These are phyloP conservation scores for Vitis rotundifolia DNA, from an alignment of 164 flowering plant genomes.

Conservation along the genomic window DNA sequence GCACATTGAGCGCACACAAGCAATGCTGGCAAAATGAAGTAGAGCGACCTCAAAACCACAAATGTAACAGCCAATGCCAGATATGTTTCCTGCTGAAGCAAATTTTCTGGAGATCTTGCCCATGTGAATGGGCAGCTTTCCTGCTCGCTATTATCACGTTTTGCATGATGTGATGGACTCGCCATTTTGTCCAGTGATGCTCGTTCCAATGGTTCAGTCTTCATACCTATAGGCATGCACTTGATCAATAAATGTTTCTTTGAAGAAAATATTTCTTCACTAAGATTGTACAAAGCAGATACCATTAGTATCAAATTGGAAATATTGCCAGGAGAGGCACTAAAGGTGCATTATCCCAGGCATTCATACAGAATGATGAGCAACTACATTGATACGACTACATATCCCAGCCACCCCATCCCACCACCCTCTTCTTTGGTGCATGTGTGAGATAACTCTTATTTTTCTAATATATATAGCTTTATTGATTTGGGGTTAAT, in stretches of 20 bases:
- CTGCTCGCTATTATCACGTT: constrained; percentile 34
- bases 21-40: constrained; percentile 51
- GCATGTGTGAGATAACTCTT: no score
- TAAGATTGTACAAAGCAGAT: not conserved
- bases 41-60: constrained; percentile 67
- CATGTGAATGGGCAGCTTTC: constrained; percentile 88
- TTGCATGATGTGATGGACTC: constrained; percentile 34
- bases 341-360: not conserved
- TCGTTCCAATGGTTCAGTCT: constrained; percentile 35
- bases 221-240: constrained; percentile 41
- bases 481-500: no score
- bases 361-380: not conserved
- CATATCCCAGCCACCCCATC: no score
- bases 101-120: constrained; percentile 90
- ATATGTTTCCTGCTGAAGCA: constrained; percentile 78
- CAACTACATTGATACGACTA: not conserved
- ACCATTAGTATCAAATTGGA: not conserved
- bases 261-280: not conserved
- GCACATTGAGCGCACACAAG: constrained; percentile 32
- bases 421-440: no score
- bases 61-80: constrained; percentile 76
- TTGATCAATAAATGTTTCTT: not conserved
- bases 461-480: no score
- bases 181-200: constrained; percentile 37
- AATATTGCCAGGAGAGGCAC: not conserved